Base-by-base conservation (phyloP, 352 stramenopile species). In the Plasmopara viticola region DNA sequence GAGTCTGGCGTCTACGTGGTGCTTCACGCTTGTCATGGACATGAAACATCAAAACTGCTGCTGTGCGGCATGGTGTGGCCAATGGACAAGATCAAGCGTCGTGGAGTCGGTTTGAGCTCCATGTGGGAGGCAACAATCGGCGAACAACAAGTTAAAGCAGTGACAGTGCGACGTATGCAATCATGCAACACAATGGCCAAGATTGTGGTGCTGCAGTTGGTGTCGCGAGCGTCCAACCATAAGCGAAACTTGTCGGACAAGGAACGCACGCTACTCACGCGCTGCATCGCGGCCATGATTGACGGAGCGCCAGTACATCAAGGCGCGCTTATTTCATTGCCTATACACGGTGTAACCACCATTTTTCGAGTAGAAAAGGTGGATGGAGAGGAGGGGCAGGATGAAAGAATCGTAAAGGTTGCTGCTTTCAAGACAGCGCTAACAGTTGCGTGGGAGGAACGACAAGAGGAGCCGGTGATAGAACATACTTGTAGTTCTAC, bases 1-100 rank as follows among this genome's bases (percentile, higher is more conserved):
- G 62, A 70, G 34, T 68, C 77, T 0, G 79, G 79, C 18, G 44
- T 49, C 7, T 45, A 58, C 38, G 66, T 88, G 48, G 56, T 60
- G 30, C 53, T 87, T 12, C 49, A 44, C 12, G 34, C 54, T 31
- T 37, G 39, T 4, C 49, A 48, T 17, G 35, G 14, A 2, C 38
- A 44, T 37, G 52, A 50, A 3, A 15, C 41, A 9, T n/a, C 15
- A 0, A 51, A 54, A 28, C 62, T 86, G 29, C 42, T 92, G 34
- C 47, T 88, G 18, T 86, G 77, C 37, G 78, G 79, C 8, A 29
- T 89, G 44, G 78, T 72, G 43, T 86, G 77, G 74, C 76, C 77
- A 9, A 79, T 89, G 53, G 72, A 88, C 48, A 88, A 83, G 44
- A 73, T 89, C 63, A 82, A 84, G 57, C 72, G 71, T 14, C 65